Percentiles rank a stretch among this genome's conserved stretches.
Conservation (phyloP, 1,284 basidiomycete species). For the Ceratobasidium sp. region DNA sequence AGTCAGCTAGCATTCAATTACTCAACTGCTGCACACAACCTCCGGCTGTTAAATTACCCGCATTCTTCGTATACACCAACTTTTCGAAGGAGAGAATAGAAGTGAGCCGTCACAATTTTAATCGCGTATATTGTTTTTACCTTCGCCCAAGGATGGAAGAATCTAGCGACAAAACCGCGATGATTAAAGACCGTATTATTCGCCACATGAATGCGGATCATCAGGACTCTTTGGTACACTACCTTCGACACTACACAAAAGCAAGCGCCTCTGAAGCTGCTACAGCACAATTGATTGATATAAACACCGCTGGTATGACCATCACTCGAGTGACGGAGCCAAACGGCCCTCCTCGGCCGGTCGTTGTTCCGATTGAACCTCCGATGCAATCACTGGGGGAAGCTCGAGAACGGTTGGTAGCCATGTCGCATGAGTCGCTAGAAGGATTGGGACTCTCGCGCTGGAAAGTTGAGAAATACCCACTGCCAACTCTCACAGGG, state of each 20-base stretch:
- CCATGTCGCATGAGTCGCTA: slow-evolving; percentile 27
- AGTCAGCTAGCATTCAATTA: too few relatives aligned
- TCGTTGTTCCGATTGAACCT: slow-evolving; percentile 20
- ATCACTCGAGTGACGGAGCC: slow-evolving; percentile 21
- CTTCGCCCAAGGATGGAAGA: neutral
- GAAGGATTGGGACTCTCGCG: slow-evolving; percentile 22
- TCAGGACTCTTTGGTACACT: slow-evolving; percentile 12
- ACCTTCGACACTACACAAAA: slow-evolving; percentile 26
- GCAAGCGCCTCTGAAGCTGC: slow-evolving; percentile 8
- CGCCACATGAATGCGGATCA: slow-evolving; percentile 35
- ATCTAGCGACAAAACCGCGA: neutral
- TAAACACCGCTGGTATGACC: slow-evolving; percentile 31
- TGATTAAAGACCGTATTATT: slow-evolving; percentile 31
- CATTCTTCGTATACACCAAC: neutral
- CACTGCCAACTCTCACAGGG: neutral
- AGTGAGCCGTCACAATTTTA: neutral
- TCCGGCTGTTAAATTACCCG: too few relatives aligned
- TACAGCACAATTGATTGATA: slow-evolving; percentile 26
- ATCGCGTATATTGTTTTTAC: neutral
- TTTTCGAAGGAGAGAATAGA: neutral
- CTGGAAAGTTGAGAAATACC: slow-evolving; percentile 26
- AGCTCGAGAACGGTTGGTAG: slow-evolving; percentile 31
- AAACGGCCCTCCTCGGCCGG: slow-evolving; percentile 9
- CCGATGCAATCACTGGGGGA: slow-evolving; percentile 17
- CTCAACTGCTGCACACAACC: too few relatives aligned